These are phyloP conservation scores for Pleoardoris graminearum DNA, from an alignment of 2,329 filamentous ascomycete genomes.

Conservation along the genomic window DNA sequence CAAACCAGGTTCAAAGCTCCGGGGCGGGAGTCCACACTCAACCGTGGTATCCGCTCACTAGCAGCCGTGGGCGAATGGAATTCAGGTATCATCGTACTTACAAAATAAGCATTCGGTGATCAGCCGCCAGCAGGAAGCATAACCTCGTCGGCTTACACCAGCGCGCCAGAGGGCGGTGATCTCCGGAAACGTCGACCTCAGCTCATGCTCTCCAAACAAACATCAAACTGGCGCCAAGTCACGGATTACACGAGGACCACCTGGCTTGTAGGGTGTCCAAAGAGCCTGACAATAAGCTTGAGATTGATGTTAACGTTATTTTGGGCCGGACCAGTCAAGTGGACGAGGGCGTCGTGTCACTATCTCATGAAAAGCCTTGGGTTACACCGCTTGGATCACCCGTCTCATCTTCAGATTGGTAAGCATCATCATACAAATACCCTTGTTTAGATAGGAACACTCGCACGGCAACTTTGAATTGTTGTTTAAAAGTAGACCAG, in stretches of 20 bases:
- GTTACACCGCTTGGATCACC: not conserved
- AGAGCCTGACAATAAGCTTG: not conserved
- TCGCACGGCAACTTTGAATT: not conserved
- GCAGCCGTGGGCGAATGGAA: not conserved
- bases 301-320: slow-evolving; percentile 10
- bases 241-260: not conserved
- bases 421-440: not conserved
- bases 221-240: not conserved
- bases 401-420: not conserved
- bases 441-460: not conserved
- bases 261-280: not conserved
- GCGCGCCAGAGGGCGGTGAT: not conserved
- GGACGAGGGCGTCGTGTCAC: not conserved
- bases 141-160: not conserved
- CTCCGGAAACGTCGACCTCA: not conserved
- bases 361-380: not conserved
- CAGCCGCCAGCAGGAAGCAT: slow-evolving; percentile 7
- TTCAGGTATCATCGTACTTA: not conserved
- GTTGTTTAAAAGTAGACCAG: too few species aligned
- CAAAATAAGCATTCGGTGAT: slow-evolving; percentile 1
- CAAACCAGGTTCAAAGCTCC: not conserved
- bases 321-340: not conserved
- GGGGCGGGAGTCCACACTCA: not conserved
- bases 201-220: not conserved
- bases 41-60: not conserved